A percentile compares a stretch with the other conserved stretches of the same genome.
Evolutionary conservation across 164 flowering plant genomes (phyloP).

Genomic region (Cinnamomum micranthum): DNA sequence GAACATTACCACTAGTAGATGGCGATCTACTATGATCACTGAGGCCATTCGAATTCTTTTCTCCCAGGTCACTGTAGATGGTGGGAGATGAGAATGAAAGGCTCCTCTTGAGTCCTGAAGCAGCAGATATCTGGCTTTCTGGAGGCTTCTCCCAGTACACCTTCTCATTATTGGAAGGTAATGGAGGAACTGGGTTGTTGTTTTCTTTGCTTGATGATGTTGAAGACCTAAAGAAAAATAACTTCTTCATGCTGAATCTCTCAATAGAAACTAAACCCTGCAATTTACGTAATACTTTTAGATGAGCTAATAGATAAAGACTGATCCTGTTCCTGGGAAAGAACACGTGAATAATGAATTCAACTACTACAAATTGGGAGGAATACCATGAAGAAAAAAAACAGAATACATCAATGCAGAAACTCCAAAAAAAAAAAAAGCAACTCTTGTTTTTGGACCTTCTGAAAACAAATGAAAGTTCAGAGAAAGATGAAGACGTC

Average conservation of each 20-base stretch:
- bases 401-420: not conserved
- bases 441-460: not conserved
- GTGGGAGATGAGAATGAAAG: conserved; percentile 69
- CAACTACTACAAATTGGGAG: not conserved
- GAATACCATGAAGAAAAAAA: not conserved
- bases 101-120: conserved; percentile 63
- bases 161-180: conserved; percentile 38
- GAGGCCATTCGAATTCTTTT: conserved; percentile 14
- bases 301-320: not conserved
- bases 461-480: not conserved
- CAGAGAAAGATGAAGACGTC: not conserved
- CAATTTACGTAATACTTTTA: not conserved
- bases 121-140: conserved; percentile 24
- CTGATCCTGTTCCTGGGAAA: not conserved
- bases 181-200: conserved; percentile 31
- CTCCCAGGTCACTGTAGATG: conserved; percentile 27
- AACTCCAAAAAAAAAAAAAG: not conserved
- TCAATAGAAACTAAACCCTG: not conserved
- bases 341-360: not conserved
- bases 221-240: conserved; percentile 72
- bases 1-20: conserved; percentile 20
- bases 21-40: conserved; percentile 45
- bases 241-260: conserved; percentile 57
- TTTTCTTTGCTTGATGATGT: conserved; percentile 34
- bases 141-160: conserved; percentile 38